A percentile compares a stretch with the other conserved stretches of the same genome.
Conservation (phyloP, 2,329 filamentous ascomycete species). For the Aspergillus terreus region DNA sequence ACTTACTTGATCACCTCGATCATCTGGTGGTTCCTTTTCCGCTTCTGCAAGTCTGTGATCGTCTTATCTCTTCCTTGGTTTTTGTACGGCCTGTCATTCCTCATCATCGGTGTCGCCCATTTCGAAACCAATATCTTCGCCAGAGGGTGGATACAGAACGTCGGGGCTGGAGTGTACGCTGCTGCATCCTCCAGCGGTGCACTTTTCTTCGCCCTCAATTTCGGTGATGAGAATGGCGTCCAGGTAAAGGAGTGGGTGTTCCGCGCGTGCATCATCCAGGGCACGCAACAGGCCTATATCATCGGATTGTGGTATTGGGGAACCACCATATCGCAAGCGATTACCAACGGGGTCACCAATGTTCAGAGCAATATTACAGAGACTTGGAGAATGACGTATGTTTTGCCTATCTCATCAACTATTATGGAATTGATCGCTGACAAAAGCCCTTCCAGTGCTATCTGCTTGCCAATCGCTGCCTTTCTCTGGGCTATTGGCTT, state of each 20-base stretch:
- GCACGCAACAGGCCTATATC: slow-evolving; percentile 64
- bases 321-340: slow-evolving; percentile 48
- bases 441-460: no score
- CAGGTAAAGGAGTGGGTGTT: slow-evolving; percentile 65
- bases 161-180: slow-evolving; percentile 60
- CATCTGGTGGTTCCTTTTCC: slow-evolving; percentile 62
- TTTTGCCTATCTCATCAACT: slow-evolving; percentile 1
- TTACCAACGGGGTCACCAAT: slow-evolving; percentile 39
- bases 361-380: slow-evolving; percentile 36
- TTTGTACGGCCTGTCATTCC: slow-evolving; percentile 61
- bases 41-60: slow-evolving; percentile 54
- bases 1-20: slow-evolving; percentile 58
- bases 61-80: slow-evolving; percentile 60
- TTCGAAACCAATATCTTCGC: slow-evolving; percentile 40
- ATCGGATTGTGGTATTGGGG: slow-evolving; percentile 67
- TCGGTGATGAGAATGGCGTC: slow-evolving; percentile 60
- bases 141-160: slow-evolving; percentile 56
- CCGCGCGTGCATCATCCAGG: slow-evolving; percentile 63
- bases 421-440: no score
- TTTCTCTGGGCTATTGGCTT: no score
- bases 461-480: no score
- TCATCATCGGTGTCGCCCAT: slow-evolving; percentile 62
- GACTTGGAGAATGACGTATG: slow-evolving; percentile 44
- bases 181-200: slow-evolving; percentile 60
- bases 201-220: slow-evolving; percentile 65